Evolutionary conservation across 805 yeast genomes (phyloP), one percentile per base, ranked within the genome.

Genomic region (Jamesozyma gamospora): DNA sequence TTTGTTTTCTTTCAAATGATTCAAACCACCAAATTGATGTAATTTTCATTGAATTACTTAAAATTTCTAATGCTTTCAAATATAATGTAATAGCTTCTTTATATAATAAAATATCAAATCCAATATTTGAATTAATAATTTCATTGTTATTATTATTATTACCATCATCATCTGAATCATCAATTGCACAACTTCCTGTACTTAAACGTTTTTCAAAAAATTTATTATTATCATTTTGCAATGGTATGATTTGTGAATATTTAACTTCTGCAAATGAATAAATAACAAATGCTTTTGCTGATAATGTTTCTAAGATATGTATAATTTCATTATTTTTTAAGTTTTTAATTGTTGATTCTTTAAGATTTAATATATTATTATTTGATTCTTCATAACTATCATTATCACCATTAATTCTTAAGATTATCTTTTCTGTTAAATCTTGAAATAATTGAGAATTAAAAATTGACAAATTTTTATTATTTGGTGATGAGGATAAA

Each of bases 11-110:
- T 57, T 51, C 58, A 54, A 48, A 57, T 27, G 65, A 66, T 28
- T 61, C 63, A 44, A 74, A 71, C 97, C 97, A 92, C 96, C 97
- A 92, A 12, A 71, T 79, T 32, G 88, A 77, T 1, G 96, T 94
- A 31, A 77, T 60, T 36, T 76, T 71, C 94, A 90, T 88, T 0
- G 95, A 95, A 44, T 72, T 76, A 0, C 95, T 90, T 37, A 90
- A 68, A 13, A 88, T 63, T 1, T 94, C 77, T 34, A 92, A 68
- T 0, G 94, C 75, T 61, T 88, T 90, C 46, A 87, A 81, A 60
- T 87, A 90, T 41, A 90, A 64, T 1, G 79, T 79, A 16, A 87
- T 77, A 2, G 96, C 94, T 56, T 92, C 97, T 49, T 82, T 87
- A 43, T 94, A 77, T 4, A 87, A 16, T 6, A 34, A 6, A 4